Conservation (phyloP, 2,329 filamentous ascomycete genomes). For the Aspergillus brasiliensis region DNA sequence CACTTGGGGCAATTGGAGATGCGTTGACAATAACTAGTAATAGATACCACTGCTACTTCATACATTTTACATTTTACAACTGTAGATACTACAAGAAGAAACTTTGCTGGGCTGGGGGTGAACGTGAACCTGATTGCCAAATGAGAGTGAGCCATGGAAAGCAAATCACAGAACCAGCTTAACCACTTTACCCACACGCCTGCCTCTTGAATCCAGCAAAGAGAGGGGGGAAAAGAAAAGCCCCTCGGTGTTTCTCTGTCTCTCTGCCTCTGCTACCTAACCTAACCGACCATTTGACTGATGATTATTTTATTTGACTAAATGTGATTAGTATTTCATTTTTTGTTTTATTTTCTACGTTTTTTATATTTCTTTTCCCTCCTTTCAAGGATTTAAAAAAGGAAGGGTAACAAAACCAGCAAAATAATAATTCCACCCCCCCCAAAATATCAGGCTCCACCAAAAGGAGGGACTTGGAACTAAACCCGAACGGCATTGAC, state of each 20-base stretch:
- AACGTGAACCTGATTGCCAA: slow-evolving; percentile 4
- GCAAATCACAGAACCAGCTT: not conserved
- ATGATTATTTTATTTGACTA: no score
- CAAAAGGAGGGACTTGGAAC: not conserved
- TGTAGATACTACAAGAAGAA: not conserved
- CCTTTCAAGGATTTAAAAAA: not conserved
- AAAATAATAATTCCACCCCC: not conserved
- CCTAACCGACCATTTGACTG: not conserved
- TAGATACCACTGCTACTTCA: no score
- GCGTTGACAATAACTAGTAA: not conserved
- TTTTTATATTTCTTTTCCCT: no score
- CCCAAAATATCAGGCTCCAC: not conserved
- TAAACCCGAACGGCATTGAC: not conserved
- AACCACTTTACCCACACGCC: not conserved
- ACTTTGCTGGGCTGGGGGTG: not conserved
- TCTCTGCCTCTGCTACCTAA: not conserved
- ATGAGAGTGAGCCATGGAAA: not conserved
- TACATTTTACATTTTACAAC: no score
- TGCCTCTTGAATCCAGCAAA: not conserved
- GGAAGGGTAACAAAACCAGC: not conserved
- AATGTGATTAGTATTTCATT: no score
- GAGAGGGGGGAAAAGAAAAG: not conserved
- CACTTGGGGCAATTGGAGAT: not conserved
- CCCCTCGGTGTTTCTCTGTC: not conserved
- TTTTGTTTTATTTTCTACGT: no score